Percentiles rank a stretch among this genome's conserved stretches.
phyloP scores from a whole-genome alignment of 2,329 filamentous ascomycete genomes.

The Aspergillus quadricinctus region DNA sequence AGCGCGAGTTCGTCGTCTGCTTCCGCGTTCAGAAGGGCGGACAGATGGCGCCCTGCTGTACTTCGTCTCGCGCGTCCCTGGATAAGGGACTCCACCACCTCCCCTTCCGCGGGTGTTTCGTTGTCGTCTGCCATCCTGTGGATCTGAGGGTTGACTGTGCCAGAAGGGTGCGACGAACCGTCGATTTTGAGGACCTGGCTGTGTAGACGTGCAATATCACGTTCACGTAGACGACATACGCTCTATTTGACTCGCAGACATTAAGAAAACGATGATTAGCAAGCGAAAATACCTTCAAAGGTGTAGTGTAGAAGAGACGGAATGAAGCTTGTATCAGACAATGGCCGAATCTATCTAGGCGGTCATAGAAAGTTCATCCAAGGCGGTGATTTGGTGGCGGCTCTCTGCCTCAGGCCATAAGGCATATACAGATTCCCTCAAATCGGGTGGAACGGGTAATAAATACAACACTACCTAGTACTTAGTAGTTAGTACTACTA shows the following conservation, averaged over 20 bases:
- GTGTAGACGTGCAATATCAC: not conserved
- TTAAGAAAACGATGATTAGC: not conserved
- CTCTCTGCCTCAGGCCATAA: not conserved
- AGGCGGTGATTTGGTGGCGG: not conserved
- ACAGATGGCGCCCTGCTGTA: conserved; percentile 81
- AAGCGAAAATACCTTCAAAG: not conserved
- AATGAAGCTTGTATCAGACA: not conserved
- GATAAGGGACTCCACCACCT: conserved; percentile 30
- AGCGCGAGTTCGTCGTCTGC: conserved; percentile 62
- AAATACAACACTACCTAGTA: not conserved
- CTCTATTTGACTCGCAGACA: no score
- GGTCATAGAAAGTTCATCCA: not conserved
- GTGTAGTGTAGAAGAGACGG: not conserved
- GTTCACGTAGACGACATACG: not conserved
- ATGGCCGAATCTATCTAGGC: not conserved
- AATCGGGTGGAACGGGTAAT: not conserved
- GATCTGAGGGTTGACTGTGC: not conserved
- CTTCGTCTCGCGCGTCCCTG: conserved; percentile 63
- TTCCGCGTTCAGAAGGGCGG: conserved; percentile 70
- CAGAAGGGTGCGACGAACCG: conserved; percentile 1
- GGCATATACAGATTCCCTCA: not conserved
- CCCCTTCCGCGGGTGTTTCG: conserved; percentile 21
- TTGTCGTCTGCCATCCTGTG: conserved; percentile 24
- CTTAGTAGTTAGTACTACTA: no score
- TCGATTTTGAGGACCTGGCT: not conserved